Base-by-base conservation (phyloP, 2,329 filamentous ascomycete genomes). In the Cucurbitaria berberidis region DNA sequence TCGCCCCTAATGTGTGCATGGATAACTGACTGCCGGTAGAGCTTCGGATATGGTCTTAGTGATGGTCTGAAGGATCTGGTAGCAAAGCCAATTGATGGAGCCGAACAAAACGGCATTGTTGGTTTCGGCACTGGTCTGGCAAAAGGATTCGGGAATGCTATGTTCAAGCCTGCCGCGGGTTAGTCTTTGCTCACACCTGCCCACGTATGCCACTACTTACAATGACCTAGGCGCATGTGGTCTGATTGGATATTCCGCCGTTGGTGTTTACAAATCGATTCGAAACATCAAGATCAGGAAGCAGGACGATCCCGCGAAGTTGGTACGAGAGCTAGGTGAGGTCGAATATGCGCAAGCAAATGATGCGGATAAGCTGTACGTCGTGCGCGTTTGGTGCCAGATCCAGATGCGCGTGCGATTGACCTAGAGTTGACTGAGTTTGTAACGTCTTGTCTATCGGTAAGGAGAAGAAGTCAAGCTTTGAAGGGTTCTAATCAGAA, bases 1-100 rank as follows among this genome's bases (percentile, higher is more conserved):
- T 1, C 13, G 10, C 26, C n/a, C 19, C 30, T 41, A 4, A 13
- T 15, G 7, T 10, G 11, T 8, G 18, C 5, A 22, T 27, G 22
- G 9, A 6, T 10, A 30, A 38, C 19, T 38, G 35, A 63, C 50
- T 16, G 5, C 24, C 9, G 26, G 5, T 47, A 81, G 76, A 89
- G 90, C 69, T 86, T 95, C 51, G 87, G 85, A 0, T 82, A 87
- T 49, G 90, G 91, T 0, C 77, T 96, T 26, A 92, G 85, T 67
- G 90, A 95, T 66, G 91, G 90, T 1, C 82, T 93, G 19, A 85
- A 88, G 1, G 91, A 91, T 0, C 77, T 96, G 3, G 81, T 93
- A n/a, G 91, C 85, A 0, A 90, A 95, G 62, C 91, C 91, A 0
- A 69, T 87, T 0, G 81, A 82, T 51, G 91, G 86, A 13, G 85